phyloP scores from a whole-genome alignment of 2,329 filamentous ascomycete species.

The Talaromyces funiculosus region DNA sequence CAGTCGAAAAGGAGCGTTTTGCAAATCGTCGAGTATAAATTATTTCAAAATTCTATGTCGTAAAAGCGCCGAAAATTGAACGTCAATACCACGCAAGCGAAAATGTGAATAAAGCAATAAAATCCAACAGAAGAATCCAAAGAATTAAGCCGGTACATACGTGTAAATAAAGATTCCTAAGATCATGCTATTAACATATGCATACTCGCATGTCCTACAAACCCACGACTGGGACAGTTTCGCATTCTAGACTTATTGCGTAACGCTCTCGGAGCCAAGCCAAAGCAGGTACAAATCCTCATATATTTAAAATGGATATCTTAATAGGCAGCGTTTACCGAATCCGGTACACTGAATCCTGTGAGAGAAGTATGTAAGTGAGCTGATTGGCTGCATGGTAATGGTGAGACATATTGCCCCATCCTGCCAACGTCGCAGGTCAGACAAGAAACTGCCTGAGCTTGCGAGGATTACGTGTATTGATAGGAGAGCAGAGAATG shows the following conservation, averaged over 20 bases:
- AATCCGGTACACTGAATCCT: background rate
- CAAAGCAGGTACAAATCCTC: background rate
- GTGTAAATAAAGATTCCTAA: background rate
- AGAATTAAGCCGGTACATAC: background rate
- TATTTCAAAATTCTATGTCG: background rate
- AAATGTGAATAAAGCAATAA: background rate
- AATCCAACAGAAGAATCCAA: no score
- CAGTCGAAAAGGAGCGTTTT: background rate
- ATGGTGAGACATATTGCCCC: background rate
- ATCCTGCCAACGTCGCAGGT: background rate
- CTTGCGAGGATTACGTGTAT: background rate
- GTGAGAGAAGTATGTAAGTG: background rate
- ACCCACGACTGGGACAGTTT: background rate
- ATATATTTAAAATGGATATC: background rate
- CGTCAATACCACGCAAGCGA: background rate
- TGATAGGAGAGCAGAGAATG: background rate
- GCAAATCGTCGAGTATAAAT: background rate
- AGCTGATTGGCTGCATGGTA: background rate
- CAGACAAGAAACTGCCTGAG: background rate
- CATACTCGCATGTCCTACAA: background rate
- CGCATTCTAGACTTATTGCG: slow-evolving; percentile 4
- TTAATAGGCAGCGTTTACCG: background rate
- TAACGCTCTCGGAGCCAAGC: background rate
- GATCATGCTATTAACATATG: background rate
- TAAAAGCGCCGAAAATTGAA: background rate